Evolutionary conservation across 2,329 filamentous ascomycete species (phyloP), one percentile per base, ranked within the genome.

Genomic region (Alternaria triticimaculans): DNA sequence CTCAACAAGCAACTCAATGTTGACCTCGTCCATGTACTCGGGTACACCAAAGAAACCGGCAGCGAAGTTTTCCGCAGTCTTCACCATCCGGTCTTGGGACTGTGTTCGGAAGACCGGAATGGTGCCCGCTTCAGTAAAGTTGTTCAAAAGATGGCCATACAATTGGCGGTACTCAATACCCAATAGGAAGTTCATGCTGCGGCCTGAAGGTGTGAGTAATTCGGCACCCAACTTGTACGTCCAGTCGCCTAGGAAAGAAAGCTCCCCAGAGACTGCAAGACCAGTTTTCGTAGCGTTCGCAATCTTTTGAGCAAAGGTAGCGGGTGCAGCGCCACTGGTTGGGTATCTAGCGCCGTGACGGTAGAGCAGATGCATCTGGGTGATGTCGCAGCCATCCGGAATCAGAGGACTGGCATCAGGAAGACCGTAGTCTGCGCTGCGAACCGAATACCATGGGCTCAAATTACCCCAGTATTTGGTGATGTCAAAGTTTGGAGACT

Each of bases 71-170:
- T 75, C 65, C 2, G 73, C 74, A 3, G 75, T 76, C 63, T 76
- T 76, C 2, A 77, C 73, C 74, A 77, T 77, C 18, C 75, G 75
- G 28, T 77, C 74, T 44, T 77, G 71, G 21, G 68, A 72, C 45
- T 77, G 41, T 1, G 75, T 77, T 5, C 75, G 69, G 46, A 77
- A 82, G 15, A 83, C 80, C 20, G 81, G 81, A 48, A 83, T 68
- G 6, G 78, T 74, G 25, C 77, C 77, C 2, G 66, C 43, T 44
- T 64, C 73, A n/a, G 78, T 74, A 61, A 83, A 83, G 70, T 83
- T 83, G 64, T 83, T 83, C 45, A 84, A 78, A 12, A 83, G 75
- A 50, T 80, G 72, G 8, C 81, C 74, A 26, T 77, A 83, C n/a
- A 83, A 73, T 63, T 83, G 78, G 15, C 82, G 79, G 61, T 82